phyloP scores from a whole-genome alignment of 2,329 filamentous ascomycete species.

The Capronia coronata region DNA sequence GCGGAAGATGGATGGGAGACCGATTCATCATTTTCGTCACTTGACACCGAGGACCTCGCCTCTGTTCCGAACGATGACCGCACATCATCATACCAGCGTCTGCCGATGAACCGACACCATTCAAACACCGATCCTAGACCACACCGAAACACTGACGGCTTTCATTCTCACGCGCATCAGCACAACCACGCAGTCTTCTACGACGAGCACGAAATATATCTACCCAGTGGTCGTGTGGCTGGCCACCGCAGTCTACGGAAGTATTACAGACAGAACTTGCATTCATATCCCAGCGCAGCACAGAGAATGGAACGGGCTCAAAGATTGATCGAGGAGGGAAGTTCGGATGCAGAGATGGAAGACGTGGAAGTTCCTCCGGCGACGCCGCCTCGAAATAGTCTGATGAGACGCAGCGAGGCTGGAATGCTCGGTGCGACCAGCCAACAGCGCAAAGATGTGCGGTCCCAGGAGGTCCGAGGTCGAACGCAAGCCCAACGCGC shows the following conservation, averaged over 20 bases:
- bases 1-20: constrained; percentile 91
- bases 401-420: constrained; percentile 64
- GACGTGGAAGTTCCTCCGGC: constrained; percentile 28
- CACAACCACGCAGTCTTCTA: constrained; percentile 71
- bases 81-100: constrained; percentile 63
- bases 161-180: constrained; percentile 76
- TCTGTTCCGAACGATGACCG: constrained; percentile 69
- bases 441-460: constrained; percentile 64
- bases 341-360: constrained; percentile 48
- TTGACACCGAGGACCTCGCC: constrained; percentile 74
- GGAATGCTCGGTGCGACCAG: constrained; percentile 73
- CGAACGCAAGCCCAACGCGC: constrained; percentile 58
- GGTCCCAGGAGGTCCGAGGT: constrained; percentile 61
- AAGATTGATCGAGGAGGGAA: constrained; percentile 34
- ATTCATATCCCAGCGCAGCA: constrained; percentile 70
- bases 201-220: constrained; percentile 87
- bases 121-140: constrained; percentile 62
- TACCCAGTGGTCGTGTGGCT: constrained; percentile 81
- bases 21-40: constrained; percentile 80
- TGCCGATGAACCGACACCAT: constrained; percentile 69
- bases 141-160: constrained; percentile 69
- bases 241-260: constrained; percentile 81
- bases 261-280: constrained; percentile 90
- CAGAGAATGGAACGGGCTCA: constrained; percentile 58
- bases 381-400: constrained; percentile 25